Evolutionary conservation across 1,139 yeast genomes (phyloP), one percentile per base, ranked within the genome.

Genomic region (Blastobotrys ciferrii): DNA sequence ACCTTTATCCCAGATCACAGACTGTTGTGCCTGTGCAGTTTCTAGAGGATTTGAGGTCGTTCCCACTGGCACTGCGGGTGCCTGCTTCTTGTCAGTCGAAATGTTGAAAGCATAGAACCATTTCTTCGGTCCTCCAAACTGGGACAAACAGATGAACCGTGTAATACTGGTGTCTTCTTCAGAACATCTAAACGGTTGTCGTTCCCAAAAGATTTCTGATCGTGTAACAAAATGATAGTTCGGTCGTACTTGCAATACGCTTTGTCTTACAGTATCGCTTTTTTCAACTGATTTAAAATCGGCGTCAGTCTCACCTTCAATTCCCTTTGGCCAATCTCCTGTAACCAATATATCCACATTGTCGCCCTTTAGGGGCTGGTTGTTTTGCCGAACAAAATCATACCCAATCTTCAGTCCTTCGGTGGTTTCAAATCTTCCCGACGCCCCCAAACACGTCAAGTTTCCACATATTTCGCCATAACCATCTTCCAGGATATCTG

Each of bases 61-160:
- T 19, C 40, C 40, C 15, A 36, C 12, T 2, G 40, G 40, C 40
- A 31, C 14, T 7, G 40, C 28, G 28, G 5, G 28, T 11, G 4
- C 28, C 15, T 39, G 12, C 3, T 4, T 15, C n/a, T 17, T 4
- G 12, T 13, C 15, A 11, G 12, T 9, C 14, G 36, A 54, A 3
- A 59, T 46, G 13, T 53, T 57, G 44, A 62, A 62, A 6, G 66
- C 66, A 43, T 62, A 62, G 37, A 54, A 58, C 60, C 62, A 60
- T 32, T 58, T 56, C 15, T 48, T 40, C 11, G 43, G 32, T n/a
- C 55, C 55, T 4, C 54, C 58, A 44, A 50, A 61, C 2, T 51
- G 49, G 2, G 57, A 64, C 20, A 63, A 48, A 19, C 60, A 51
- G 23, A 63, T 56, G 44, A 62, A 62, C 17, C 66, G 51, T 0